These are phyloP conservation scores for Erythrobasidium yunnanense DNA, from an alignment of 768 basidiomycete species.

Conservation along the genomic window DNA sequence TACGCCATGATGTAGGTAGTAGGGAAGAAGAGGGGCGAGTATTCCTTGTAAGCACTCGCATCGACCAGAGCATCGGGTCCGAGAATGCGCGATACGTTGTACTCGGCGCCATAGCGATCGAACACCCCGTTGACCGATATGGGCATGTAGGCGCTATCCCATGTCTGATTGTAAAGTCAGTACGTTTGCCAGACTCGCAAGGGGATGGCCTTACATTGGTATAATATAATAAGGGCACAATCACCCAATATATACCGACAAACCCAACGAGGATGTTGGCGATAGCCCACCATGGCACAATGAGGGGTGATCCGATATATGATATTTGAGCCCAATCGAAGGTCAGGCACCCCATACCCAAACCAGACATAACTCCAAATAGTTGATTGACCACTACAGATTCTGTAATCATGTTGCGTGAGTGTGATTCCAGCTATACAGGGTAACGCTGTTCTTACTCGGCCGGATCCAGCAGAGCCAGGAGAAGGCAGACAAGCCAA, in stretches of 20 bases:
- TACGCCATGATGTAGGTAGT: constrained; percentile 82
- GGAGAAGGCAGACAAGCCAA: constrained; percentile 73
- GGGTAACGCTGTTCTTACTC: background rate
- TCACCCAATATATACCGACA: constrained; percentile 81
- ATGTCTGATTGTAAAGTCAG: constrained; percentile 46
- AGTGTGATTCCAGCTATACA: background rate
- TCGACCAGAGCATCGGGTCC: constrained; percentile 58
- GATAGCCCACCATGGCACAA: constrained; percentile 94
- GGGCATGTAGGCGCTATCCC: constrained; percentile 78
- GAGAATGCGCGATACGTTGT: constrained; percentile 65
- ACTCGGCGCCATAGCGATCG: constrained; percentile 68
- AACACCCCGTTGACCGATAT: constrained; percentile 66
- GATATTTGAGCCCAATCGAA: constrained; percentile 81
- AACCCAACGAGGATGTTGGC: constrained; percentile 80
- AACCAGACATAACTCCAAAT: constrained; percentile 69
- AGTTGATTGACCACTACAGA: constrained; percentile 78
- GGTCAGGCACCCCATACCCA: constrained; percentile 80
- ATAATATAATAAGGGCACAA: constrained; percentile 81
- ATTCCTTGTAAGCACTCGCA: constrained; percentile 60
- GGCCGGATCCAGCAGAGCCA: constrained; percentile 78
- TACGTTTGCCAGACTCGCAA: background rate
- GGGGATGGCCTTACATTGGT: constrained; percentile 59
- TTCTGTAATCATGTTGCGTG: constrained; percentile 38
- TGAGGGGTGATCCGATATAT: constrained; percentile 62
- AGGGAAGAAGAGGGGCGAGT: constrained; percentile 84